phyloP scores from a whole-genome alignment of 345 rosid genomes.

The Dimocarpus longan region DNA sequence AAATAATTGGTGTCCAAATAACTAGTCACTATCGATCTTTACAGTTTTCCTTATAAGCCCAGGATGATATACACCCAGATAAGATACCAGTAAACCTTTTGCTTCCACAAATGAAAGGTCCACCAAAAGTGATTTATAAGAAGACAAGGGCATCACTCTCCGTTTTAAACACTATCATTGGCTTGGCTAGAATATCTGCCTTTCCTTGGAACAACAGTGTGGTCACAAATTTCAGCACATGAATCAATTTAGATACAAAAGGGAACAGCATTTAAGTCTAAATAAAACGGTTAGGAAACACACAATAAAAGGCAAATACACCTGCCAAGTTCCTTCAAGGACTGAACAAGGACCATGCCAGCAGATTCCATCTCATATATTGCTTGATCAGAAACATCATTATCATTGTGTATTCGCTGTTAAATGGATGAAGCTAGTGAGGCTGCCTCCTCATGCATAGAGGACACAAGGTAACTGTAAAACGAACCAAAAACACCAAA shows the following conservation, averaged over 20 bases:
- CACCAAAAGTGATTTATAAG: neutral
- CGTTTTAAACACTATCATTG: neutral
- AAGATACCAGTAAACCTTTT: neutral
- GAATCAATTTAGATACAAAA: neutral
- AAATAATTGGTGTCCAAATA: no score
- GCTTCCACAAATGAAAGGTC: neutral
- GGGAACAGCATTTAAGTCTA: neutral
- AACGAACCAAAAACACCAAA: neutral
- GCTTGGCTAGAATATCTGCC: neutral
- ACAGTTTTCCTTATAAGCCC: no score
- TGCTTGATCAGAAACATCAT: constrained; percentile 19
- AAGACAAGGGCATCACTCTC: neutral
- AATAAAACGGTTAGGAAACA: no score
- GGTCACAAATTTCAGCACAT: neutral
- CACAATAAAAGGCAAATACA: neutral
- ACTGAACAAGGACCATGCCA: constrained; percentile 86
- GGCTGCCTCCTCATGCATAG: constrained; percentile 75
- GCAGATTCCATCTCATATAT: constrained; percentile 57
- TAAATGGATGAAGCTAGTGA: constrained; percentile 58
- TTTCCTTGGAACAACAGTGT: neutral
- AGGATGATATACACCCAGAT: no score
- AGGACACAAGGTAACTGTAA: constrained; percentile 72
- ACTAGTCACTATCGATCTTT: no score
- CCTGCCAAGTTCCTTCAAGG: constrained; percentile 69
- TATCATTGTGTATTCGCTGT: constrained; percentile 28